Evolutionary conservation across 805 yeast species (phyloP), one percentile per base, ranked within the genome.

Genomic region (Wickerhamiella nectarea): DNA sequence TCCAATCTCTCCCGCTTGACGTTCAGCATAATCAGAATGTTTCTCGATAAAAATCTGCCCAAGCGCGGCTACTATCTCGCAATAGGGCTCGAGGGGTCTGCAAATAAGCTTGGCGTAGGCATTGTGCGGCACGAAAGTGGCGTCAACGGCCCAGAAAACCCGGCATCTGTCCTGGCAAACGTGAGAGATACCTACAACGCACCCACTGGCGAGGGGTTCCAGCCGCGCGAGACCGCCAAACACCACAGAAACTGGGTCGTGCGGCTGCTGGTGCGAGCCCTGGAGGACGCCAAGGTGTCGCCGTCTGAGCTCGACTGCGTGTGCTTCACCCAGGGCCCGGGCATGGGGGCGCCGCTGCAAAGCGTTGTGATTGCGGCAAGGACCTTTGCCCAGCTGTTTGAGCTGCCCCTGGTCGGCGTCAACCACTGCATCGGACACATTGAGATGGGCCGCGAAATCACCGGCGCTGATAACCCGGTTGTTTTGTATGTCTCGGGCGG

Each of bases 291-390:
- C 1, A 60, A 63, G 0, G 55, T 84, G 5, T 51, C 54, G 1
- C 63, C 65, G 10, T 28, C 50, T 1, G 66, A 64, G 7, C 50
- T 66, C 24, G 68, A 65, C 47, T 66, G 70, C 49, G 81, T 91
- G 39, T 85, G 95, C 60, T 91, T 91, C 60, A 91, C 98, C 1
- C 93, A 82, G 62, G 98, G 98, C 4, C 99, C 98, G 0, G 99
- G 99, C 1, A 91, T 91, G 97, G 99, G 99, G 2, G 97, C 97
- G 0, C 99, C 99, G 0, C 65, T 91, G 43, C 94, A 91, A 54
- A 76, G 89, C 45, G 95, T 86, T 33, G 97, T 80, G 2, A 70
- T 91, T 39, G 93, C 94, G 1, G 97, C 98, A 1, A 68, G 99
- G 56, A 78, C 95, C 0, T 63, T 87, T 31, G 68, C 85, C 7